Percentiles rank a stretch among this genome's conserved stretches.
Conservation (phyloP, 768 basidiomycete species). For the Suillus luteus region DNA sequence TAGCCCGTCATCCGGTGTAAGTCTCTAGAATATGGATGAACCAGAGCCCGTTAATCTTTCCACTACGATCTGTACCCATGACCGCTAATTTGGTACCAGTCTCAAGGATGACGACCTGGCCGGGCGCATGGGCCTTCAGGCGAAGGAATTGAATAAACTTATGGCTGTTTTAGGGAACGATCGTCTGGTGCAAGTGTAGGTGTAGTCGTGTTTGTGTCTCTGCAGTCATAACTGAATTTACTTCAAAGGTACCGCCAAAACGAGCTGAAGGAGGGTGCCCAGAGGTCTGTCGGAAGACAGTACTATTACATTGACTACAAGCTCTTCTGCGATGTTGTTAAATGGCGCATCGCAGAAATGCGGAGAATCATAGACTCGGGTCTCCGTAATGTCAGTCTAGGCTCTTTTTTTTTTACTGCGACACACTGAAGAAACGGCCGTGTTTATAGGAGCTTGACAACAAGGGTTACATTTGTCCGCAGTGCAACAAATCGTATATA, state of each 20-base stretch:
- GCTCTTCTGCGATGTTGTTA: slow-evolving; percentile 95
- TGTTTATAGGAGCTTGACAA: slow-evolving; percentile 83
- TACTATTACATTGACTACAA: slow-evolving; percentile 98
- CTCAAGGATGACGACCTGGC: slow-evolving; percentile 93
- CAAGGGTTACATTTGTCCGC: slow-evolving; percentile 95
- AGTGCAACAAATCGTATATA: slow-evolving; percentile 81
- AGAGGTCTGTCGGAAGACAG: slow-evolving; percentile 82
- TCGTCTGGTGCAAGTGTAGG: slow-evolving; percentile 77
- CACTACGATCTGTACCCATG: slow-evolving; percentile 1
- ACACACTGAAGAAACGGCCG: background rate
- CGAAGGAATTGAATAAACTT: slow-evolving; percentile 88
- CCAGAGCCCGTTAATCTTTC: slow-evolving; percentile 23
- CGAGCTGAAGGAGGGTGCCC: slow-evolving; percentile 87
- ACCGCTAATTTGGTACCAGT: slow-evolving; percentile 40
- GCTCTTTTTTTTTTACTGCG: background rate
- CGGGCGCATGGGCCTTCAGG: slow-evolving; percentile 85
- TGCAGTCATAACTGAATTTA: slow-evolving; percentile 2
- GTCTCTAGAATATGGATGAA: slow-evolving; percentile 46
- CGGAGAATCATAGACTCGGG: slow-evolving; percentile 85
- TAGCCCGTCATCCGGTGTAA: slow-evolving; percentile 93
- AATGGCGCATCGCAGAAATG: slow-evolving; percentile 96
- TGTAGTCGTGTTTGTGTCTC: slow-evolving; percentile 11
- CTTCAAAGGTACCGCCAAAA: slow-evolving; percentile 78
- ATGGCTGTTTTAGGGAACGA: slow-evolving; percentile 81
- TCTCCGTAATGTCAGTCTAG: slow-evolving; percentile 73